Conservation (phyloP, 202 grass and related monocot species). For the Carex sylvatica region DNA sequence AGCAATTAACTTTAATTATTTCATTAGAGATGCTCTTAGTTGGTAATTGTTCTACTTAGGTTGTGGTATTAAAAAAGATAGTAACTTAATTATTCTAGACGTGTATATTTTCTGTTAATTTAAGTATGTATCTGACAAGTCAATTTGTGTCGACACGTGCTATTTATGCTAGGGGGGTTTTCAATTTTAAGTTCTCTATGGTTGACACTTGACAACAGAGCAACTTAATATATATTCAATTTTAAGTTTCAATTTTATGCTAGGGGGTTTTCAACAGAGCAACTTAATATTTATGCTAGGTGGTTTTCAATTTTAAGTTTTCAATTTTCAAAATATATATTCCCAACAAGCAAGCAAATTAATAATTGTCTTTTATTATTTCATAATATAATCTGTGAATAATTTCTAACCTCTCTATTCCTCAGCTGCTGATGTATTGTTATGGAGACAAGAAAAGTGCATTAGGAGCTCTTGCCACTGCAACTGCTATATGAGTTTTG, state of each 20-base stretch:
- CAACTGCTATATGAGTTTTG: conserved; percentile 68
- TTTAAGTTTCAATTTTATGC: too few species aligned
- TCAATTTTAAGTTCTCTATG: not conserved
- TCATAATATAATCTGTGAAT: not conserved
- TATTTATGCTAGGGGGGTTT: not conserved
- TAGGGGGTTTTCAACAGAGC: too few species aligned
- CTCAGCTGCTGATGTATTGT: conserved; percentile 66
- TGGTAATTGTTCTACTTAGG: not conserved
- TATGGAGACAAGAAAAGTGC: conserved; percentile 77
- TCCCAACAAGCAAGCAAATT: not conserved
- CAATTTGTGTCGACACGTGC: conserved; percentile 5
- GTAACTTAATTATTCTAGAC: not conserved
- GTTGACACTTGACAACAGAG: too few species aligned
- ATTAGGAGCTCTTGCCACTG: conserved; percentile 33
- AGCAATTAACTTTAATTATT: too few species aligned
- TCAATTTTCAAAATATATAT: too few species aligned
- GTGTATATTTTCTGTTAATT: not conserved
- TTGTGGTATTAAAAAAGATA: not conserved
- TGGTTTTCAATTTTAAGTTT: too few species aligned
- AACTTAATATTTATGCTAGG: too few species aligned
- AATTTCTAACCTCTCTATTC: not conserved
- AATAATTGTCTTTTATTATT: not conserved
- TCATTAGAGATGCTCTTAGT: not conserved
- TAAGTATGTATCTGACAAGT: not conserved
- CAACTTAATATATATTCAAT: too few species aligned